Percentiles rank a stretch among this genome's conserved stretches.
Conservation (phyloP, 164 flowering plant species). For the Pachysandra terminalis region DNA sequence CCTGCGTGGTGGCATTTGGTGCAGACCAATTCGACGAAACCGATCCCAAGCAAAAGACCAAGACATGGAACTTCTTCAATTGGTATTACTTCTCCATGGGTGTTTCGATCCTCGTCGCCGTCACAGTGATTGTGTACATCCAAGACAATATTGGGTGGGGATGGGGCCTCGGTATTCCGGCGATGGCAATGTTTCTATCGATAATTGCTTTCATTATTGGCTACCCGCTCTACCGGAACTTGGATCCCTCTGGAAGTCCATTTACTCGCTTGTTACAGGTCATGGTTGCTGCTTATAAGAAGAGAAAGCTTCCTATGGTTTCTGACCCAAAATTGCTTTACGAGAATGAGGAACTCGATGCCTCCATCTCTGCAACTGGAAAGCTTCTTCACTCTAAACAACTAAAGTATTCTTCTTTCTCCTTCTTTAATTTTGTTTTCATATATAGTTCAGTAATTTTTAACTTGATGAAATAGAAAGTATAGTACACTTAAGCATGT, state of each 20-base stretch:
- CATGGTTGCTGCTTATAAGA: conserved; percentile 12
- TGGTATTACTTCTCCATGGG: background rate
- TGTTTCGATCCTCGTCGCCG: background rate
- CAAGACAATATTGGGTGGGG: conserved; percentile 3
- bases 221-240: conserved; percentile 7
- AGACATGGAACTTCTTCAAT: background rate
- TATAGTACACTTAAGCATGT: no score
- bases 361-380: conserved; percentile 16
- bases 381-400: conserved; percentile 13
- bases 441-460: background rate
- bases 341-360: conserved; percentile 20
- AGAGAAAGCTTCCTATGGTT: conserved; percentile 9
- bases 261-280: conserved; percentile 17
- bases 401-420: conserved; percentile 3
- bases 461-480: no score
- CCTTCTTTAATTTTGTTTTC: background rate
- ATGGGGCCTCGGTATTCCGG: background rate
- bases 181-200: background rate
- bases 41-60: background rate
- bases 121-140: background rate
- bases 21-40: background rate
- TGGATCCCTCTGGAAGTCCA: conserved; percentile 19
- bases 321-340: conserved; percentile 6
- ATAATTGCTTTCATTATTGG: background rate
- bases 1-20: background rate